phyloP scores from a whole-genome alignment of 202 grass and related monocot species.

The Elaeis oleifera region DNA sequence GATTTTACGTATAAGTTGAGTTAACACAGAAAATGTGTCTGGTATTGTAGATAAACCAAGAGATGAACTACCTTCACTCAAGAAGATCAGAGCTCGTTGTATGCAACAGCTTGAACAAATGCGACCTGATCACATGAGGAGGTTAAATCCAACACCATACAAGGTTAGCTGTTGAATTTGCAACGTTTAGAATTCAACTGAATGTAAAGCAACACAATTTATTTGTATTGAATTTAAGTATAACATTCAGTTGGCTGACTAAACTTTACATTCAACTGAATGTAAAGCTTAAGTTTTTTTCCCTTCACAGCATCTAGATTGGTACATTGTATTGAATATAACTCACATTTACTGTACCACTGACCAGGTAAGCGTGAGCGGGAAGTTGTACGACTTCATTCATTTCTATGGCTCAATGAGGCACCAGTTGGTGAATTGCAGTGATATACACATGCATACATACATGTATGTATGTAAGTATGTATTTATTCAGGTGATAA shows the following conservation, averaged over 20 bases:
- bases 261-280: too few relatives aligned
- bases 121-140: slow-evolving; percentile 78
- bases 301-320: too few relatives aligned
- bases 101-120: slow-evolving; percentile 86
- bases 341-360: background rate
- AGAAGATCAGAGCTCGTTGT: slow-evolving; percentile 73
- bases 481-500: too few relatives aligned
- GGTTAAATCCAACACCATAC: slow-evolving; percentile 94
- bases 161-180: slow-evolving; percentile 39
- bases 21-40: background rate
- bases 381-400: slow-evolving; percentile 90
- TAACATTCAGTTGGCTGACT: too few relatives aligned
- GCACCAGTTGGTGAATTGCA: slow-evolving; percentile 88
- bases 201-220: too few relatives aligned
- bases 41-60: slow-evolving; percentile 48
- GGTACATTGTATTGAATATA: background rate
- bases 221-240: too few relatives aligned
- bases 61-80: slow-evolving; percentile 62
- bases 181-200: too few relatives aligned
- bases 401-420: slow-evolving; percentile 91
- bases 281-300: too few relatives aligned
- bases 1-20: background rate
- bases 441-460: slow-evolving; percentile 13
- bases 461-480: too few relatives aligned
- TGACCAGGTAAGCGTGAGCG: slow-evolving; percentile 76